phyloP scores from a whole-genome alignment of 2,329 filamentous ascomycete species.

The Lachnellula occidentalis region DNA sequence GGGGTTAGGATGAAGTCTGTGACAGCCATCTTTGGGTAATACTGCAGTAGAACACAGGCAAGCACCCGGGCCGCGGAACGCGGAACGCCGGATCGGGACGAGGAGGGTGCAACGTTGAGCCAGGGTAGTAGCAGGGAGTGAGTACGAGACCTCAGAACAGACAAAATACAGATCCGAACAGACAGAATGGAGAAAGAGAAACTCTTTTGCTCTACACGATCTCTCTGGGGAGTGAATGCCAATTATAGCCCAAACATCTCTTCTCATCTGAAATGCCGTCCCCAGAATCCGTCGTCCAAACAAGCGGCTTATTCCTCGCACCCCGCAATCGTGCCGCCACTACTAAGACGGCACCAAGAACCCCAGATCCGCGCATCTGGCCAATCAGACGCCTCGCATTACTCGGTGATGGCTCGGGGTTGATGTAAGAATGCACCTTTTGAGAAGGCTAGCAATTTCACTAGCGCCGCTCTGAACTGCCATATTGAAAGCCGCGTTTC shows the following conservation, averaged over 20 bases:
- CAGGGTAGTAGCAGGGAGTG: not conserved
- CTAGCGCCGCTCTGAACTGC: not conserved
- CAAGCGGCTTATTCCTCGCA: not conserved
- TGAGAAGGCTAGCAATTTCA: too few species aligned
- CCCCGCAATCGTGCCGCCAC: slow-evolving; percentile 9
- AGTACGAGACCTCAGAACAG: not conserved
- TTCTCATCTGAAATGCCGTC: slow-evolving; percentile 12
- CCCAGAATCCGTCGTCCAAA: slow-evolving; percentile 4
- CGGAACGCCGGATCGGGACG: not conserved
- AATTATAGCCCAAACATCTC: slow-evolving; percentile 12
- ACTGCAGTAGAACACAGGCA: too few species aligned
- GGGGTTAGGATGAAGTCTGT: slow-evolving; percentile 38
- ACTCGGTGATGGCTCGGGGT: slow-evolving; percentile 10
- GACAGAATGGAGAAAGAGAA: not conserved
- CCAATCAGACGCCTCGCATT: slow-evolving; percentile 7
- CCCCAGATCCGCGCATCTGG: slow-evolving; percentile 8
- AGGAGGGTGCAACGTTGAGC: too few species aligned
- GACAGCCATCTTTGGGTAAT: slow-evolving; percentile 29
- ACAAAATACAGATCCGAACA: too few species aligned
- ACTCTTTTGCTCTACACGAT: too few species aligned
- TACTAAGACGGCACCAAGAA: not conserved
- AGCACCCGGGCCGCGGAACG: too few species aligned
- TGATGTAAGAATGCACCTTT: not conserved
- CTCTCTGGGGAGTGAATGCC: not conserved
- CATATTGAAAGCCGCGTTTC: not conserved